Conservation (phyloP, 2,329 filamentous ascomycete species). For the Colletotrichum sp. region DNA sequence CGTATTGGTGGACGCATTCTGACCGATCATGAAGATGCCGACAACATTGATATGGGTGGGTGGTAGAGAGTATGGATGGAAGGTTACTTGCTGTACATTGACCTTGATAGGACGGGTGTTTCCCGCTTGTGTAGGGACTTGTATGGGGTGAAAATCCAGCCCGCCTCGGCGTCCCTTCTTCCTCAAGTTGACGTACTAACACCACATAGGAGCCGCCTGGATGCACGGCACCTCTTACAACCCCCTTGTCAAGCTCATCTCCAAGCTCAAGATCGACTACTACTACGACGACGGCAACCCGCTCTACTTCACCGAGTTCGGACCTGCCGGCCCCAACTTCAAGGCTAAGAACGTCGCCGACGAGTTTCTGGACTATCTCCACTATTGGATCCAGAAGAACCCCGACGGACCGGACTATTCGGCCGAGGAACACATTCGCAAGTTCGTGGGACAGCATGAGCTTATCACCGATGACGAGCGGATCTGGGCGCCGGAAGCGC, state of each 20-base stretch:
- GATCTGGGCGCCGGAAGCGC: background rate
- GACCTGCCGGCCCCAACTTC: background rate
- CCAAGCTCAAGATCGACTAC: background rate
- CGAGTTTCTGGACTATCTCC: background rate
- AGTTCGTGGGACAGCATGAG: background rate
- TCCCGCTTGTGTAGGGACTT: background rate
- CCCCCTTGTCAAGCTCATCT: background rate
- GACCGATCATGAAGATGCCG: background rate
- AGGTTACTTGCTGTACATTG: background rate
- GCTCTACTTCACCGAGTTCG: background rate
- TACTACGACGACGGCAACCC: background rate
- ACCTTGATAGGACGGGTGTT: background rate
- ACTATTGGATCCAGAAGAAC: background rate
- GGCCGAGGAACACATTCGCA: background rate
- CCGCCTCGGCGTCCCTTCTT: background rate
- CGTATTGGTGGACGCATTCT: constrained; percentile 58
- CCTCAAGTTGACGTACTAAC: background rate
- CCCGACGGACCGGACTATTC: background rate
- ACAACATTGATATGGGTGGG: background rate
- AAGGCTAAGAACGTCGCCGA: background rate
- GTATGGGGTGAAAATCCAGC: background rate
- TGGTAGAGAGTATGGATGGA: background rate
- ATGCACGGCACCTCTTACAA: background rate
- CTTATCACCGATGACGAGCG: background rate
- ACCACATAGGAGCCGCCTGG: background rate